A percentile compares a stretch with the other conserved stretches of the same genome.
Conservation (phyloP, 495 filamentous ascomycete species). For the Elasticomyces elasticus region DNA sequence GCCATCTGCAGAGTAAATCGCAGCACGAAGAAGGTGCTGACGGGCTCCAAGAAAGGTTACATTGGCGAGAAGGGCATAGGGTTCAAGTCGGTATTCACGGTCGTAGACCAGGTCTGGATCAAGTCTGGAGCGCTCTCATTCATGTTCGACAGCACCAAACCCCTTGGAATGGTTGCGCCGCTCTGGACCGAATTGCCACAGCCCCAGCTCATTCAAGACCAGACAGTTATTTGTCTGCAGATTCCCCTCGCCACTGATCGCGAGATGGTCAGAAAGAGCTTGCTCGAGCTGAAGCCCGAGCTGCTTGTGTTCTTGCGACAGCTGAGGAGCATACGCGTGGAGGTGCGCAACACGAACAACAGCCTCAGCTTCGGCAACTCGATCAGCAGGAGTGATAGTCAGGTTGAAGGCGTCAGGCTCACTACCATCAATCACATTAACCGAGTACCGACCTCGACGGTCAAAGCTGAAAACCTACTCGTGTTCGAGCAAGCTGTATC, state of each 20-base stretch:
- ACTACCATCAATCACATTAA: neutral
- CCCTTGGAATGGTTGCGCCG: conserved; percentile 15
- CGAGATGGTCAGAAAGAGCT: neutral
- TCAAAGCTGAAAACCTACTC: neutral
- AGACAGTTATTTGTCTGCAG: conserved; percentile 12
- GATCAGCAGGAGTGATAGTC: neutral
- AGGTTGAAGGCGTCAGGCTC: neutral
- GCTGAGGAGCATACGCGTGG: conserved; percentile 5
- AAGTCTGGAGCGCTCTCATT: conserved; percentile 13
- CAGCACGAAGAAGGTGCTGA: conserved; percentile 16
- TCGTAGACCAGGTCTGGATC: conserved; percentile 15
- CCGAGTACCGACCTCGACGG: neutral
- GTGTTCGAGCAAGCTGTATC: neutral
- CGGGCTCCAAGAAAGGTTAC: conserved; percentile 4
- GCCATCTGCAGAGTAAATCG: conserved; percentile 14
- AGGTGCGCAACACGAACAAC: neutral
- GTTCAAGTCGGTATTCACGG: conserved; percentile 24
- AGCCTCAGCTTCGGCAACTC: neutral
- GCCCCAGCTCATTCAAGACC: neutral
- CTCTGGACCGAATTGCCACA: neutral
- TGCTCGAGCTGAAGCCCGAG: conserved; percentile 1
- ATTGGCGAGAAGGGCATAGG: conserved; percentile 25
- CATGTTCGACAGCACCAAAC: conserved; percentile 14
- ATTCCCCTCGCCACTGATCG: neutral
- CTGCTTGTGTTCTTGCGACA: conserved; percentile 16